Conservation (phyloP, 805 yeast species). For the Wickerhamiella domercqiae region DNA sequence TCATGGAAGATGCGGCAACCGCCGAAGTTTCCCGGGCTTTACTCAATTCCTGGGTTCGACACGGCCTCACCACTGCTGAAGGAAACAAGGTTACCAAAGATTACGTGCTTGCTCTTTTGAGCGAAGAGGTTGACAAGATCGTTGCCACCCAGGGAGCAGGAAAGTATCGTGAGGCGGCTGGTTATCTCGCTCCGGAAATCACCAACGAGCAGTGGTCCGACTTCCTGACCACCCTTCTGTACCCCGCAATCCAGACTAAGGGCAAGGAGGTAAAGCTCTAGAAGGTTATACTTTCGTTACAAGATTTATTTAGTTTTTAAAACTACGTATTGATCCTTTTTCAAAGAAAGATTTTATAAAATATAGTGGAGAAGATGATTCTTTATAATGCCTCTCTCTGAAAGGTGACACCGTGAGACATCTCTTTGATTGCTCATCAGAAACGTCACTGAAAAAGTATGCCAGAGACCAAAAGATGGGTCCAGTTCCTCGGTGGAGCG, state of each 20-base stretch:
- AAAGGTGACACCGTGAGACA: too few relatives aligned
- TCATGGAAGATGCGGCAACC: constrained; percentile 70
- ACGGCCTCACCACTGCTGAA: constrained; percentile 39
- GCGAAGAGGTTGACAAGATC: constrained; percentile 43
- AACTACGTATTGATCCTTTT: neutral
- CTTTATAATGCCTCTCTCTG: too few relatives aligned
- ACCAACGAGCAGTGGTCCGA: constrained; percentile 46
- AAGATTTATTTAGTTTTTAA: neutral
- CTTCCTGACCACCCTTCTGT: constrained; percentile 50
- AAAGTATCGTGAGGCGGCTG: constrained; percentile 41
- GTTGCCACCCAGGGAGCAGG: constrained; percentile 31
- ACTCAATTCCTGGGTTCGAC: constrained; percentile 62
- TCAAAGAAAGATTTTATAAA: neutral
- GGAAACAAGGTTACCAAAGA: constrained; percentile 40
- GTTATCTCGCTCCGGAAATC: constrained; percentile 47
- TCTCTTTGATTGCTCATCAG: too few relatives aligned
- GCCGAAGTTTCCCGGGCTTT: constrained; percentile 65
- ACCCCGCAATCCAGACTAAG: constrained; percentile 35
- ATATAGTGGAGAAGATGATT: too few relatives aligned
- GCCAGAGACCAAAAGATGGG: constrained; percentile 18
- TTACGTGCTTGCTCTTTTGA: constrained; percentile 34
- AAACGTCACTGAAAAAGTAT: too few relatives aligned
- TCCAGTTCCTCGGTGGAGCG: constrained; percentile 31
- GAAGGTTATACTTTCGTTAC: neutral
- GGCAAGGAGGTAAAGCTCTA: constrained; percentile 18